Conservation (phyloP, 1,284 basidiomycete species). For the Omphalotus olearius region DNA sequence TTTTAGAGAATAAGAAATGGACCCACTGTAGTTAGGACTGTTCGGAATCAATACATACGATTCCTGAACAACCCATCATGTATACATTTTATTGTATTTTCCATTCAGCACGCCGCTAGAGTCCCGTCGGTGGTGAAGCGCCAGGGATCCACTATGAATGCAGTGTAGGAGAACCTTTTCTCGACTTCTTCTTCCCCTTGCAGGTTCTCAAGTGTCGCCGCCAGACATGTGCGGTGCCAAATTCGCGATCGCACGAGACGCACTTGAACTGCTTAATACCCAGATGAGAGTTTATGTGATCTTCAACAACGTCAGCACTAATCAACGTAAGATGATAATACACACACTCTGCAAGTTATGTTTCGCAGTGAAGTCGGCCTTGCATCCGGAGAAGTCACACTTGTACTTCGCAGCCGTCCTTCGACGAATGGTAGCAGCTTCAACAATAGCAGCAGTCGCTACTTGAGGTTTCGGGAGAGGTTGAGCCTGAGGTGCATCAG, state of each 20-base stretch:
- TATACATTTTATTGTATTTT: too few relatives aligned
- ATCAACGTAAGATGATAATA: not conserved
- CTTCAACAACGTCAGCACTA: constrained; percentile 2
- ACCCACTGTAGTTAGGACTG: too few relatives aligned
- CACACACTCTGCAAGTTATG: constrained; percentile 16
- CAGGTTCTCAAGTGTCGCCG: constrained; percentile 13
- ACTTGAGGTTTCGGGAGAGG: constrained; percentile 8
- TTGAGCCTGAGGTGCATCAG: not conserved
- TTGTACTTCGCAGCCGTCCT: constrained; percentile 7
- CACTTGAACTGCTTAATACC: constrained; percentile 11
- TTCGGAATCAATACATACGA: too few relatives aligned
- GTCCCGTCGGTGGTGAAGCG: too few relatives aligned
- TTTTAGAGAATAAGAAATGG: too few relatives aligned
- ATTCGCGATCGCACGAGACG: constrained; percentile 10
- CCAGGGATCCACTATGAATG: too few relatives aligned
- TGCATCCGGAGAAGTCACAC: constrained; percentile 8
- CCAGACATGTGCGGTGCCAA: constrained; percentile 16
- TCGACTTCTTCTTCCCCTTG: constrained; percentile 1
- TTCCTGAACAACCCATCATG: too few relatives aligned
- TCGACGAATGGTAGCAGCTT: constrained; percentile 12
- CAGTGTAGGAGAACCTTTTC: too few relatives aligned
- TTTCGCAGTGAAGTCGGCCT: constrained; percentile 12
- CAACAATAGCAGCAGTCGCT: constrained; percentile 11
- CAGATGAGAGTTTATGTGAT: constrained; percentile 17
- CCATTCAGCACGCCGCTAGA: too few relatives aligned